phyloP scores from a whole-genome alignment of 805 yeast genomes.

The Kluyveromyces siamensis region DNA sequence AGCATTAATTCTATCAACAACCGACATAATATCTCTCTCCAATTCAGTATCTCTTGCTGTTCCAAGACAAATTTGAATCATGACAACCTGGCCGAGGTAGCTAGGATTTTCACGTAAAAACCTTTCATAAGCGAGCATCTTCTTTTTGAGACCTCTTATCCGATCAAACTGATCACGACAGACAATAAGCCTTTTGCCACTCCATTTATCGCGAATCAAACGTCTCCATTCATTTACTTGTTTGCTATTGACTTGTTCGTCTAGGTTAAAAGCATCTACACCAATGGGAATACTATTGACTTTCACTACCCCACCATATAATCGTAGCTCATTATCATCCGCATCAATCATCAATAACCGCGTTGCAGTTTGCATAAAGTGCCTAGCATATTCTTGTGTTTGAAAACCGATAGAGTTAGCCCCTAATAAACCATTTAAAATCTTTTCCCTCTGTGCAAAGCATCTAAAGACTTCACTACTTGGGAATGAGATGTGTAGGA shows the following conservation, averaged over 20 bases:
- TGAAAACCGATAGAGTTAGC: slow-evolving; percentile 86
- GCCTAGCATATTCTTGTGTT: slow-evolving; percentile 87
- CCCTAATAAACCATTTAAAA: slow-evolving; percentile 78
- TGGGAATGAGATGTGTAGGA: slow-evolving; percentile 90
- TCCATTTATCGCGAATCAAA: slow-evolving; percentile 74
- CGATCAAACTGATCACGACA: slow-evolving; percentile 84
- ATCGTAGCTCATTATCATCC: slow-evolving; percentile 48
- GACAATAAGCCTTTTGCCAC: slow-evolving; percentile 57
- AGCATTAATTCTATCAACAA: slow-evolving; percentile 81
- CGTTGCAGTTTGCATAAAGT: slow-evolving; percentile 84
- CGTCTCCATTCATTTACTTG: slow-evolving; percentile 57
- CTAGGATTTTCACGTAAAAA: slow-evolving; percentile 68
- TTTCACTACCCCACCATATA: slow-evolving; percentile 46
- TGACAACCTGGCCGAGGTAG: slow-evolving; percentile 55
- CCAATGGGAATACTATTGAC: slow-evolving; percentile 68
- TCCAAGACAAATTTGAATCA: slow-evolving; percentile 77
- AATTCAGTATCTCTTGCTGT: slow-evolving; percentile 48
- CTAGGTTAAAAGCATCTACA: slow-evolving; percentile 56
- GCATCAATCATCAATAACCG: slow-evolving; percentile 77
- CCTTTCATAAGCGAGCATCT: slow-evolving; percentile 75
- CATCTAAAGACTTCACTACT: slow-evolving; percentile 93
- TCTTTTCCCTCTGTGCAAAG: slow-evolving; percentile 72
- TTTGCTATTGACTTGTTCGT: slow-evolving; percentile 35
- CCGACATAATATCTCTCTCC: slow-evolving; percentile 63
- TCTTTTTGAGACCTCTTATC: slow-evolving; percentile 82